Conservation (phyloP, 805 yeast genomes). For the Kuraishia molischiana region DNA sequence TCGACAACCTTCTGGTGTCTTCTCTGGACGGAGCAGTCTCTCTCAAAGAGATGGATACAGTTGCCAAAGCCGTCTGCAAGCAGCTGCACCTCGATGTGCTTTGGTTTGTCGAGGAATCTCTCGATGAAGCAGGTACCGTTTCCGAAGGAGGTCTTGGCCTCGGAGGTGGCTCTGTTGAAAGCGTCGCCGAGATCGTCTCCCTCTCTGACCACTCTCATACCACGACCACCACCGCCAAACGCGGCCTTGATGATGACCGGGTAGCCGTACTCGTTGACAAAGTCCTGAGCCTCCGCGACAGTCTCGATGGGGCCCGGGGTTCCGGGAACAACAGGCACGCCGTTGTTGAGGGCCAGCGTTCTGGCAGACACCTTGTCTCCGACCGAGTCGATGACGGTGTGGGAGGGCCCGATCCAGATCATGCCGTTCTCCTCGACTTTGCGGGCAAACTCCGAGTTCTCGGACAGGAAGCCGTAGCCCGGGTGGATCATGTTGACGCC, state of each 20-base stretch:
- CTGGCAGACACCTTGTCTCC: slow-evolving; percentile 98
- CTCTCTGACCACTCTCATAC: slow-evolving; percentile 98
- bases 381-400: slow-evolving; percentile 80
- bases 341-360: slow-evolving; percentile 66
- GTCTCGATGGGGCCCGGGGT: slow-evolving; percentile 92
- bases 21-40: slow-evolving; percentile 99
- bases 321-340: slow-evolving; percentile 95
- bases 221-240: slow-evolving; percentile 99
- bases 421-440: slow-evolving; percentile 88
- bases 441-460: slow-evolving; percentile 87
- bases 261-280: slow-evolving; percentile 78
- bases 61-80: slow-evolving; percentile 92
- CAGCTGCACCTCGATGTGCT: slow-evolving; percentile 95
- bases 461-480: slow-evolving; percentile 85
- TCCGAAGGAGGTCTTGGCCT: slow-evolving; percentile 94
- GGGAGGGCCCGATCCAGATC: slow-evolving; percentile 93
- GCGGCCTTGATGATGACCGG: slow-evolving; percentile 99
- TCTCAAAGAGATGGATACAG: slow-evolving; percentile 90
- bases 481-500: slow-evolving; percentile 84
- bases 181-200: slow-evolving; percentile 92
- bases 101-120: slow-evolving; percentile 89
- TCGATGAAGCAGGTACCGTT: slow-evolving; percentile 98
- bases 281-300: slow-evolving; percentile 67
- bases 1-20: slow-evolving; percentile 99
- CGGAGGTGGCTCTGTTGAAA: slow-evolving; percentile 86